Base-by-base conservation (phyloP, 306 rosid genomes). In the Fragaria nilgerrensis region DNA sequence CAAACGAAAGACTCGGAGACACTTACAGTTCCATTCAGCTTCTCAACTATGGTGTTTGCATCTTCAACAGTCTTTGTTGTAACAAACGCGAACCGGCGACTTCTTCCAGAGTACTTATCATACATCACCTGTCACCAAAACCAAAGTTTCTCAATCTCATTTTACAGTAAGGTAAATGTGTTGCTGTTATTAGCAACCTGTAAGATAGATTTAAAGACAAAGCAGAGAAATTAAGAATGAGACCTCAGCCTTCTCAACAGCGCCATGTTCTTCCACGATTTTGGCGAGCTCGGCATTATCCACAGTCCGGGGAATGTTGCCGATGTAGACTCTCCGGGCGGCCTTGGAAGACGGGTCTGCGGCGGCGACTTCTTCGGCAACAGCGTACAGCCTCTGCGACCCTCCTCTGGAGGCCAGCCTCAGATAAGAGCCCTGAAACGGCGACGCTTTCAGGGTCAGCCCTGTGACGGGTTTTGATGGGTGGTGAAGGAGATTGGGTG, bases 11-110 rank as follows among this genome's bases (percentile, higher is more conserved):
- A 70, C 2, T 68, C 5, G 25, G n/a, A 70, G 43, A 74, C 32
- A 74, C 97, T 80, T 83, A 95, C 98, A 81, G 89, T 89, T 83
- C 96, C 98, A 55, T 92, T 92, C 69, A 95, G 90, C 81, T 95
- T 95, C 86, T 95, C 98, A 66, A 81, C 58, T 50, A 73, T 92
- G 47, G 88, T 85, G 78, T 83, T 90, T 75, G 98, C 98, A 77
- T 92, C 98, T 50, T 92, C 97, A 77, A 89, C 87, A 0, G 97
- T 88, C 90, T 82, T 90, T 88, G 87, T 84, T 0, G 88, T 87
- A 44, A 88, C 97, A 84, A 95, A 95, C 49, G 91, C 98, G 82
- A 95, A 95, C 55, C 98, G 91, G 1, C 98, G 96, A 74, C 97
- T 95, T 85, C 96, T 85, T 72, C 91, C 90, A 52, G 97, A 92